A percentile compares a stretch with the other conserved stretches of the same genome.
Evolutionary conservation across 2,329 filamentous ascomycete species (phyloP).

Genomic region (Pseudopithomyces maydicus): DNA sequence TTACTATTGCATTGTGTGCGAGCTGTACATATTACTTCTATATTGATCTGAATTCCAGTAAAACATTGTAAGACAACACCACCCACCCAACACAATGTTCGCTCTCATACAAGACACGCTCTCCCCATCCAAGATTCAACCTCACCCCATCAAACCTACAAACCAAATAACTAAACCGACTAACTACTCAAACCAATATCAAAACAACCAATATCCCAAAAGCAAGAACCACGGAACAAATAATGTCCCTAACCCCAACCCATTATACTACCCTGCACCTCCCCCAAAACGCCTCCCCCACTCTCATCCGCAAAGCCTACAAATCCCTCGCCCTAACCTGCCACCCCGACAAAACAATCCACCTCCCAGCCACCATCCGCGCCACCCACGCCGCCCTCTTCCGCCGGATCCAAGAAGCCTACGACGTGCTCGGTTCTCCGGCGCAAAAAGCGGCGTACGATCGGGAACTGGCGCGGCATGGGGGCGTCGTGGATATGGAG

Average conservation of each 20-base stretch:
- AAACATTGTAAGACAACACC: too few relatives aligned
- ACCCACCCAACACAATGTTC: too few relatives aligned
- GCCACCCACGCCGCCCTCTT: slow-evolving; percentile 13
- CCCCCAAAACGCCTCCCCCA: slow-evolving; percentile 13
- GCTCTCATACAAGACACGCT: too few relatives aligned
- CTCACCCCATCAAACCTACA: too few relatives aligned
- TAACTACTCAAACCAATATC: too few relatives aligned
- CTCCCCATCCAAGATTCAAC: too few relatives aligned
- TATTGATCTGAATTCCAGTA: too few relatives aligned
- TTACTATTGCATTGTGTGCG: too few relatives aligned
- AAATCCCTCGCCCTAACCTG: slow-evolving; percentile 20
- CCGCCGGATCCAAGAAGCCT: slow-evolving; percentile 19
- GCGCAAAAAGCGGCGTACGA: slow-evolving; percentile 21
- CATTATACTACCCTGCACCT: slow-evolving; percentile 24
- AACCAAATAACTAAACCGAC: too few relatives aligned
- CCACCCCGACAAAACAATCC: slow-evolving; percentile 20
- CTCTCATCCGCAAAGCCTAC: slow-evolving; percentile 25
- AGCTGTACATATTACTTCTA: too few relatives aligned
- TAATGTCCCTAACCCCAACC: not conserved
- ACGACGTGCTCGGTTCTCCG: slow-evolving; percentile 21
- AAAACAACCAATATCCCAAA: too few relatives aligned
- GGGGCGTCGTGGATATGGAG: not conserved
- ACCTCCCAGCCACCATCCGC: slow-evolving; percentile 15
- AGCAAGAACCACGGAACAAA: too few relatives aligned
- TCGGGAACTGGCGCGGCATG: slow-evolving; percentile 13